Percentiles rank a stretch among this genome's conserved stretches.
Conservation (phyloP, 768 basidiomycete species). For the Sporobolomyces phaffii region DNA sequence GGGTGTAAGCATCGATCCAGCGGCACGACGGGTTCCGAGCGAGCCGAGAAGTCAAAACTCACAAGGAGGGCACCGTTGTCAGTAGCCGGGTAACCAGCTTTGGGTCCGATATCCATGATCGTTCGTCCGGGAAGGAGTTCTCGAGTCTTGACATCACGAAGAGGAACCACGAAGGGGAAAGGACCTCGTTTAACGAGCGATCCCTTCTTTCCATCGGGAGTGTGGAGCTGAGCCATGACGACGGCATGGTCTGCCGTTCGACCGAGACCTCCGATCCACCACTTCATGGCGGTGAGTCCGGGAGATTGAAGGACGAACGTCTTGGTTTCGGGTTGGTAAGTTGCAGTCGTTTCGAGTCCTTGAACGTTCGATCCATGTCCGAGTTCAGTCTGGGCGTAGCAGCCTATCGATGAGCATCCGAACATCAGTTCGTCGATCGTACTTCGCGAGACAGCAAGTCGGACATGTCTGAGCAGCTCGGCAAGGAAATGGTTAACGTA, state of each 20-base stretch:
- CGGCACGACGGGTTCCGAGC: neutral
- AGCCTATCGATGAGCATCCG: slow-evolving; percentile 2
- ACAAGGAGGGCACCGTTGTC: slow-evolving; percentile 41
- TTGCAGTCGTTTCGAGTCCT: slow-evolving; percentile 67
- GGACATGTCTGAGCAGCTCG: neutral
- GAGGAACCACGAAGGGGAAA: slow-evolving; percentile 67
- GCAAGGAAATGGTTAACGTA: neutral
- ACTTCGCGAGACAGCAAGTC: neutral
- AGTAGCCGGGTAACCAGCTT: slow-evolving; percentile 44
- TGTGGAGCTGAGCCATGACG: slow-evolving; percentile 66
- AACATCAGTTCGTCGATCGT: neutral
- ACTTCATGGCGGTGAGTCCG: slow-evolving; percentile 66
- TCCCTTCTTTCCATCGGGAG: slow-evolving; percentile 49
- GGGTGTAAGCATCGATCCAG: neutral
- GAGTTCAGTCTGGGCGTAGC: slow-evolving; percentile 41
- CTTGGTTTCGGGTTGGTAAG: slow-evolving; percentile 59
- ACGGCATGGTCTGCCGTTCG: slow-evolving; percentile 69
- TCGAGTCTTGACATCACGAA: slow-evolving; percentile 62
- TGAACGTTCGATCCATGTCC: slow-evolving; percentile 70
- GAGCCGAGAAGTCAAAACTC: neutral
- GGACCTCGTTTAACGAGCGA: slow-evolving; percentile 57
- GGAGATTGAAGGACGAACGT: slow-evolving; percentile 75
- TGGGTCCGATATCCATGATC: slow-evolving; percentile 69
- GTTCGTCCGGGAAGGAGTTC: slow-evolving; percentile 57
- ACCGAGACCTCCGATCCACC: slow-evolving; percentile 73